Evolutionary conservation across 345 rosid species (phyloP).

Genomic region (sweet orange (Citrus sinensis)): DNA sequence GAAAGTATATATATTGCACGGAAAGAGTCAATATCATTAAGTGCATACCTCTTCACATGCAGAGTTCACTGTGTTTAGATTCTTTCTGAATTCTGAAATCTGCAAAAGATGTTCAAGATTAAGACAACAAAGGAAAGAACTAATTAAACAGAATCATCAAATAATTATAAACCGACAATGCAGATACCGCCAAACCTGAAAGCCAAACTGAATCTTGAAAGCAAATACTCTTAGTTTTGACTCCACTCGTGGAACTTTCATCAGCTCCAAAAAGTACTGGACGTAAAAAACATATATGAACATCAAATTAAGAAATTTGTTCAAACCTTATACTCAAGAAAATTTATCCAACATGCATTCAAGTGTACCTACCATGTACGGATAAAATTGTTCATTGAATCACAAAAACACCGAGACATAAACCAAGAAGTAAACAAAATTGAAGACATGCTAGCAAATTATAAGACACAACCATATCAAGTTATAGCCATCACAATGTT

Average conservation of each 20-base stretch:
- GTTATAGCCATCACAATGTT: not conserved
- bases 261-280: slow-evolving; percentile 90
- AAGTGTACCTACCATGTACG: not conserved
- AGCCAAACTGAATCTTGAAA: slow-evolving; percentile 88
- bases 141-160: slow-evolving; percentile 16
- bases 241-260: slow-evolving; percentile 99
- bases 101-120: slow-evolving; percentile 27
- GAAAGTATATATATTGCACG: slow-evolving; percentile 6
- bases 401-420: not conserved
- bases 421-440: not conserved
- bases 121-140: slow-evolving; percentile 14
- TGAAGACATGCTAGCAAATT: not conserved
- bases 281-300: slow-evolving; percentile 16
- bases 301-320: not conserved
- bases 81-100: slow-evolving; percentile 84
- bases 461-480: not conserved
- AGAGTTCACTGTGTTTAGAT: slow-evolving; percentile 78
- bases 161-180: slow-evolving; percentile 26
- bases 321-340: not conserved
- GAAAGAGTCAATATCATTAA: slow-evolving; percentile 16
- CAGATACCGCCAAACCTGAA: slow-evolving; percentile 81
- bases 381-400: not conserved
- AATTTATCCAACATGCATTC: slow-evolving; percentile 4
- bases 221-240: slow-evolving; percentile 93
- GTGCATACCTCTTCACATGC: slow-evolving; percentile 82